Evolutionary conservation across 2,329 filamentous ascomycete genomes (phyloP).

Genomic region (Basipetospora sp.): DNA sequence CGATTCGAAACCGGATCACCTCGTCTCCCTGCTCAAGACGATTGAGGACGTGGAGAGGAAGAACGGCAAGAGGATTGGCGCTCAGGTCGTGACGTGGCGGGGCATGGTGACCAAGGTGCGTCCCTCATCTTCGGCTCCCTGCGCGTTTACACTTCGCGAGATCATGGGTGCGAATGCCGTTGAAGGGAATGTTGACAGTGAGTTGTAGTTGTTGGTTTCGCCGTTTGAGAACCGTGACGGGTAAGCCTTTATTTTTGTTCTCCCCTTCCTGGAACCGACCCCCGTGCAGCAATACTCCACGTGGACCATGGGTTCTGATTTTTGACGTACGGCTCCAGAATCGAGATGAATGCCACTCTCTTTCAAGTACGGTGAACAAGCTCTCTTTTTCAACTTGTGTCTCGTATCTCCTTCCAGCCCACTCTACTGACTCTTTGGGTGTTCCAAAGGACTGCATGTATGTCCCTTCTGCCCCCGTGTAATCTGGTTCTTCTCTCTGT

Average conservation of each 20-base stretch:
- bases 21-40: conserved; percentile 68
- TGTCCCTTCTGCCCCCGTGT: conserved; percentile 16
- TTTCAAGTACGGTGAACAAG: conserved; percentile 62
- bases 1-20: conserved; percentile 58
- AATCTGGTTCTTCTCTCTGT: too few relatives aligned
- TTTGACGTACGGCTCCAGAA: too few relatives aligned
- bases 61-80: conserved; percentile 51
- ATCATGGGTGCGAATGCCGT: not conserved
- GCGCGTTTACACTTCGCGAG: not conserved
- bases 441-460: conserved; percentile 37
- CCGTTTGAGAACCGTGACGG: conserved; percentile 72
- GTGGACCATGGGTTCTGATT: not conserved
- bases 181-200: conserved; percentile 6
- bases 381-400: not conserved
- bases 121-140: not conserved
- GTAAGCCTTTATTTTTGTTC: conserved; percentile 27
- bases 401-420: too few relatives aligned
- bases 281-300: too few relatives aligned
- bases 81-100: conserved; percentile 79
- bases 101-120: conserved; percentile 95
- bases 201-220: conserved; percentile 59
- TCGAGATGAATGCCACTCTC: conserved; percentile 88
- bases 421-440: not conserved
- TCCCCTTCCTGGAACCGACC: not conserved
- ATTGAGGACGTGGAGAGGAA: conserved; percentile 59